phyloP scores from a whole-genome alignment of 768 basidiomycete species.

The Agrocybe chaxingu region DNA sequence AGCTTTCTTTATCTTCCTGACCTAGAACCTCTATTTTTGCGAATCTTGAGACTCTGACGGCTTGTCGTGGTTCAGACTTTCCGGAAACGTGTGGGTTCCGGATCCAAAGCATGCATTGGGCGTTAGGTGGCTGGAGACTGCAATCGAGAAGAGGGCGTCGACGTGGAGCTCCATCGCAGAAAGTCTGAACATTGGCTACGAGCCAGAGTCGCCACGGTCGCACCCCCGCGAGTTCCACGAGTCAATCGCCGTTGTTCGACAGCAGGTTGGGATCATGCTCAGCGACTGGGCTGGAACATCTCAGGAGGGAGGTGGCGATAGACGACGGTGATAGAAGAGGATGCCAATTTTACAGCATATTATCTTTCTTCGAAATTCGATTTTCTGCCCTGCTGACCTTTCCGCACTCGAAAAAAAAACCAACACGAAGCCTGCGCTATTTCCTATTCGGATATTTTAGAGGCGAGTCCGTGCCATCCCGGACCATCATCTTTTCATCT shows the following conservation, averaged over 20 bases:
- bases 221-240: slow-evolving; percentile 1
- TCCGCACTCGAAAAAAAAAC: no score
- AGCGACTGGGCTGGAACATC: not conserved
- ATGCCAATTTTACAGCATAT: no score
- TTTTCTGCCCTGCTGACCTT: no score
- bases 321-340: no score
- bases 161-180: slow-evolving; percentile 19
- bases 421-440: no score
- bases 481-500: not conserved
- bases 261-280: slow-evolving; percentile 5
- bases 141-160: slow-evolving; percentile 18
- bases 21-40: not conserved
- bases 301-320: no score
- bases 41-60: slow-evolving; percentile 19
- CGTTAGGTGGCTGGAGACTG: slow-evolving; percentile 20
- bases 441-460: no score
- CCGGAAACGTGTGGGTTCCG: slow-evolving; percentile 23
- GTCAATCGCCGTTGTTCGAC: slow-evolving; percentile 4
- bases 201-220: not conserved
- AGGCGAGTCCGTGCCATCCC: not conserved
- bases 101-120: slow-evolving; percentile 22
- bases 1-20: not conserved
- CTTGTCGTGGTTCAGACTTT: slow-evolving; percentile 22
- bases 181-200: slow-evolving; percentile 1
- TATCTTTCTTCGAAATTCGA: no score